Conservation (phyloP, 139 green algal species). For the Chlorella sp. region DNA sequence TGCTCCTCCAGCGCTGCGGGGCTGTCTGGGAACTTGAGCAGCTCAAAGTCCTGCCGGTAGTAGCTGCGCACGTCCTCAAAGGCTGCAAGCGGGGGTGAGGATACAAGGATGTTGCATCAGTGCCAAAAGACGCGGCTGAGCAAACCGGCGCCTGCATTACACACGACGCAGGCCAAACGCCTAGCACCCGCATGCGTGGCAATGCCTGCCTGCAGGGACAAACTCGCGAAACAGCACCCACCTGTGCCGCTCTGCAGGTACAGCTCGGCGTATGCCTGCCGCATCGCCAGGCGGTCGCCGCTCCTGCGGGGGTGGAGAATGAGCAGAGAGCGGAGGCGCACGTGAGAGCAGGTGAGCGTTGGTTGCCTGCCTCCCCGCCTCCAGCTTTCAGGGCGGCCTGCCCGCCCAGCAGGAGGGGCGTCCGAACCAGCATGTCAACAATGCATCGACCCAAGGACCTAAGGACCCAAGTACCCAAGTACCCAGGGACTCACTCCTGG, state of each 20-base stretch:
- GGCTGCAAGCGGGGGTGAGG: background rate
- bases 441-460: too few relatives aligned
- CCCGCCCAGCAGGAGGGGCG: too few relatives aligned
- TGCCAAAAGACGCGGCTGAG: background rate
- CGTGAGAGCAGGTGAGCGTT: too few relatives aligned
- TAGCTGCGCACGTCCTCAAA: conserved; percentile 13
- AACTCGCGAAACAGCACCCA: background rate
- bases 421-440: background rate
- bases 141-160: background rate
- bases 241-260: conserved; percentile 4
- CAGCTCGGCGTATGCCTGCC: background rate
- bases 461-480: too few relatives aligned
- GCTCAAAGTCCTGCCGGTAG: background rate
- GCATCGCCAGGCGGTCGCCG: background rate
- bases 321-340: too few relatives aligned
- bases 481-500: background rate
- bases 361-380: too few relatives aligned
- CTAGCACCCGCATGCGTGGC: background rate
- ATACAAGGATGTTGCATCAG: too few relatives aligned
- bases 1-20: background rate
- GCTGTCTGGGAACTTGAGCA: background rate
- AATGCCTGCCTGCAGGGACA: background rate
- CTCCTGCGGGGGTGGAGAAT: background rate
- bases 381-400: too few relatives aligned
- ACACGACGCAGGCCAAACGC: background rate